Conservation (phyloP, 2,329 filamentous ascomycete species). For the Fusarium sp. region DNA sequence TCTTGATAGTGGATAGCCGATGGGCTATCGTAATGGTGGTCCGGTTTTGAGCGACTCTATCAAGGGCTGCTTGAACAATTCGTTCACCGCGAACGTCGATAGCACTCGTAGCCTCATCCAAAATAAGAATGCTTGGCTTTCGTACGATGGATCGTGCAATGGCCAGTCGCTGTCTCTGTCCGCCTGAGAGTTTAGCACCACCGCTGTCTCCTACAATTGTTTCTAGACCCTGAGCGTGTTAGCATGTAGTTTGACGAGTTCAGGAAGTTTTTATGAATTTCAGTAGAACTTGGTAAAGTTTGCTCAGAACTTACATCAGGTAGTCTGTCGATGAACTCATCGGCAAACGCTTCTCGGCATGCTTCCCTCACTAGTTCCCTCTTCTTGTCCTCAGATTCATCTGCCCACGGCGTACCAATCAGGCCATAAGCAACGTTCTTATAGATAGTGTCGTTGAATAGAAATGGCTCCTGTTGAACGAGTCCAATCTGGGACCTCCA, state of each 20-base stretch:
- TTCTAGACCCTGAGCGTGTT: no score
- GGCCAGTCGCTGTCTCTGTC: constrained; percentile 86
- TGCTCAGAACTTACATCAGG: constrained; percentile 61
- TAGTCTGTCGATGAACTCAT: constrained; percentile 77
- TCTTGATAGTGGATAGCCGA: constrained; percentile 80
- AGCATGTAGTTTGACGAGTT: background rate
- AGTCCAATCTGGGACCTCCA: constrained; percentile 75
- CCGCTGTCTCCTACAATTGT: constrained; percentile 85
- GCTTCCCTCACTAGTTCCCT: constrained; percentile 73
- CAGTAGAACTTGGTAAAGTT: no score
- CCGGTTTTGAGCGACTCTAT: constrained; percentile 72
- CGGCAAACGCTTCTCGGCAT: constrained; percentile 77
- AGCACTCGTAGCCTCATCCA: constrained; percentile 84
- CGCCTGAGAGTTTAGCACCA: constrained; percentile 88
- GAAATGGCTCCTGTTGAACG: constrained; percentile 77
- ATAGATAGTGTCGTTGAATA: constrained; percentile 77
- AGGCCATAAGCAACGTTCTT: constrained; percentile 75
- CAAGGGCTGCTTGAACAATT: constrained; percentile 76
- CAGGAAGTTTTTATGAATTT: no score
- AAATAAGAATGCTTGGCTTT: constrained; percentile 77
- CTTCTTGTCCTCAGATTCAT: constrained; percentile 69
- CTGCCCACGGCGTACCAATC: constrained; percentile 66
- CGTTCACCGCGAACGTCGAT: constrained; percentile 69
- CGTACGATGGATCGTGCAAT: constrained; percentile 83
- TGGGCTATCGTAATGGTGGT: constrained; percentile 84